Percentiles rank a stretch among this genome's conserved stretches.
These are phyloP conservation scores for Volvariella surrecta DNA, from an alignment of 1,284 basidiomycete genomes.

Conservation along the genomic window DNA sequence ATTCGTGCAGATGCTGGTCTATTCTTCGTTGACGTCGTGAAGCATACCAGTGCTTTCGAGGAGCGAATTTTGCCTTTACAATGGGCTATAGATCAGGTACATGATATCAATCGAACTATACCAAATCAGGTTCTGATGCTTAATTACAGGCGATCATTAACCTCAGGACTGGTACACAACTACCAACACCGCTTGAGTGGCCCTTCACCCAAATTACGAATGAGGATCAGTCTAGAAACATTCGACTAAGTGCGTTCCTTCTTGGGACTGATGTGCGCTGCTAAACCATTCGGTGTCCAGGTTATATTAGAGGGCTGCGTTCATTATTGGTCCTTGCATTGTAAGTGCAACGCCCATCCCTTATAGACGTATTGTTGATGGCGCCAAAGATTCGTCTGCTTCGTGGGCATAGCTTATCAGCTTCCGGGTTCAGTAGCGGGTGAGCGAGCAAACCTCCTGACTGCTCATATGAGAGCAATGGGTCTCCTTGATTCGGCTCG, in stretches of 20 bases:
- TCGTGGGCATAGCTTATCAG: constrained; percentile 64
- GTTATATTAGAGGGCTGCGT: constrained; percentile 52
- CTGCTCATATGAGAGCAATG: constrained; percentile 67
- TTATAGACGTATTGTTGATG: neutral
- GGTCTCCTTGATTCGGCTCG: constrained; percentile 61
- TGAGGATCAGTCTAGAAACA: constrained; percentile 42
- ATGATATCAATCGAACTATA: constrained; percentile 10
- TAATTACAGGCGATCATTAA: constrained; percentile 52
- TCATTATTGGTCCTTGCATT: constrained; percentile 57
- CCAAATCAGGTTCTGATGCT: constrained; percentile 7
- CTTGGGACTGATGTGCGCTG: neutral
- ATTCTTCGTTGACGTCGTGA: constrained; percentile 52
- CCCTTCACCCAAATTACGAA: constrained; percentile 66
- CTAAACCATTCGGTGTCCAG: constrained; percentile 21
- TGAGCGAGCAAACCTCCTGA: constrained; percentile 53
- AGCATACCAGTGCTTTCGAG: constrained; percentile 65
- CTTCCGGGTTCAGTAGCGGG: constrained; percentile 57
- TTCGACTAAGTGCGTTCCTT: constrained; percentile 43
- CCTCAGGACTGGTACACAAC: constrained; percentile 43
- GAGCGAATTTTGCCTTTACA: constrained; percentile 63
- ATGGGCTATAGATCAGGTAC: constrained; percentile 66
- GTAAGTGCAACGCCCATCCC: constrained; percentile 24
- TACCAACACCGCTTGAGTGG: constrained; percentile 56
- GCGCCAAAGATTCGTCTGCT: constrained; percentile 55
- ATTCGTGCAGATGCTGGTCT: constrained; percentile 62